Conservation (phyloP, 306 rosid genomes). For the Ochetophila trinervis region DNA sequence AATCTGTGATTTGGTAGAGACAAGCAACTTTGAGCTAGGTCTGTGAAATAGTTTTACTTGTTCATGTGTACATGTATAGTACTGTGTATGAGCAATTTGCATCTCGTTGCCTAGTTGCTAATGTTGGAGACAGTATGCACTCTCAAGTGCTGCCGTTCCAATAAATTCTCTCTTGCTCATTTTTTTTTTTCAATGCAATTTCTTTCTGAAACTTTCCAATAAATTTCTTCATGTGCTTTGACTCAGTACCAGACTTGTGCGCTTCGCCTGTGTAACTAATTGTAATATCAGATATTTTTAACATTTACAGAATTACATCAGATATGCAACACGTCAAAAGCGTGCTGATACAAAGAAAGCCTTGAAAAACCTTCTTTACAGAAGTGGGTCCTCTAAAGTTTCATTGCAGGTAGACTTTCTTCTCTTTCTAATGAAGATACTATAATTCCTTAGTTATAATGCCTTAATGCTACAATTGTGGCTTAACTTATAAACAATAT, state of each 20-base stretch:
- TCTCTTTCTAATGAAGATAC: too few species aligned
- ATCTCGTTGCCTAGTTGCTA: too few species aligned
- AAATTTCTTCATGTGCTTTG: background rate
- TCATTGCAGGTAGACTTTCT: conserved; percentile 34
- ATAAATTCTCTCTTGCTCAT: background rate
- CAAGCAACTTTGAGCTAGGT: background rate
- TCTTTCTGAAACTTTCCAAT: background rate
- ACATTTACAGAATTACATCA: conserved; percentile 52
- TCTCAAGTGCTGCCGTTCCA: too few species aligned
- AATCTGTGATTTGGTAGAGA: background rate
- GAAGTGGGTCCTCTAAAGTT: conserved; percentile 49
- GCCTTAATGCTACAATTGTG: too few species aligned
- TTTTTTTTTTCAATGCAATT: background rate
- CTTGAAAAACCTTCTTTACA: conserved; percentile 64
- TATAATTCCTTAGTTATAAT: too few species aligned
- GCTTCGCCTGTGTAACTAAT: background rate
- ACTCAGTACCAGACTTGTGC: background rate
- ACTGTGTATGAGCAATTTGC: too few species aligned
- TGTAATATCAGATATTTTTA: conserved; percentile 30
- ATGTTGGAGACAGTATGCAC: too few species aligned
- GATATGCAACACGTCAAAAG: conserved; percentile 62
- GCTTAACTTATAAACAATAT: too few species aligned
- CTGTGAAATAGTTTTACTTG: too few species aligned
- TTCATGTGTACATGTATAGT: too few species aligned
- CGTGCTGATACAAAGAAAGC: conserved; percentile 91